Evolutionary conservation across 2,329 filamentous ascomycete species (phyloP), one percentile per base, ranked within the genome.

Genomic region (Calonectria pteridis): DNA sequence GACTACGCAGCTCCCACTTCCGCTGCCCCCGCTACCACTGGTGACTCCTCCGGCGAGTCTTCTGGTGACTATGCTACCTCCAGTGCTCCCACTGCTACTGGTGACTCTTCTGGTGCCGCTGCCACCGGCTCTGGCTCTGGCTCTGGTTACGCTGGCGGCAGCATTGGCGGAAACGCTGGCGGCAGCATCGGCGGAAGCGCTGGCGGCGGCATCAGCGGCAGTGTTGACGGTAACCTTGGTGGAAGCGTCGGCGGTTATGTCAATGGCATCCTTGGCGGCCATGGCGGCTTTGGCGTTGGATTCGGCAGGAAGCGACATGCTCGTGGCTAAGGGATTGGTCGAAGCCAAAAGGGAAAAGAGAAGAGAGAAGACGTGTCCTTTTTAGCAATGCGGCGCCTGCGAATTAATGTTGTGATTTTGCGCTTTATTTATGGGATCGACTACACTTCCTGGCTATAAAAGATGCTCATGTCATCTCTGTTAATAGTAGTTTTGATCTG

Each of bases 401-500:
- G 40, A 58, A 20, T 62, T 69, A 53, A 63, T 53, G 43, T 51
- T 50, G 66, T 53, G 26, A 37, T 69, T 68, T 73, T 49, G n/a
- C 46, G 58, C 58, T 73, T 67, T 68, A 71, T 62, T 59, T 68
- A 20, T 40, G 50, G 59, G 59, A 59, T 29, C 28, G 35, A 37
- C 33, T 31, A 37, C 40, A 46, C 43, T 29, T 62, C 51, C 58
- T 73, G 50, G 37, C 29, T 50, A 65, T 50, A 65, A 40, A 62
- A 62, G 49, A 65, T 49, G 53, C 51, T 26, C 55, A 67, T 26
- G 67, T 55, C 64, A 50, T 51, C 37, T 63, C n/a, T 46, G 35
- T 62, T 72, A 72, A 72, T 72, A 31, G 43, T 55, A 72, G 53
- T 63, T 55, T 66, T 43, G 49, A 33, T 31, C 50, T 43, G n/a